Evolutionary conservation across 2,329 filamentous ascomycete genomes (phyloP).

Genomic region (Aureobasidium lini): DNA sequence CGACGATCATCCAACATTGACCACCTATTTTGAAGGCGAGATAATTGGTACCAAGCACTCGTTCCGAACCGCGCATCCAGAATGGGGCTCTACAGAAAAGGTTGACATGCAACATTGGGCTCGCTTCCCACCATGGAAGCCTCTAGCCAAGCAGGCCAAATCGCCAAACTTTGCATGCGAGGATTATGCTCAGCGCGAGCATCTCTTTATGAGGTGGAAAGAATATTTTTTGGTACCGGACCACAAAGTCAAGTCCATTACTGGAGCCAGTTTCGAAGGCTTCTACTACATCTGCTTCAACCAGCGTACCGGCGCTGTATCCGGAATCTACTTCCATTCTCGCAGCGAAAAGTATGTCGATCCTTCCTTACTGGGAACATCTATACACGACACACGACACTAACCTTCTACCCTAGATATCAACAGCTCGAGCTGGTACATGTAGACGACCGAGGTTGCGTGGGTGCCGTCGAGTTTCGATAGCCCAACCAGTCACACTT

Average conservation of each 20-base stretch:
- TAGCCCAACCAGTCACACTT: slow-evolving; percentile 28
- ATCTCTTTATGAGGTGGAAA: slow-evolving; percentile 99
- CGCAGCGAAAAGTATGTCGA: slow-evolving; percentile 87
- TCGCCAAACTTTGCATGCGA: slow-evolving; percentile 49
- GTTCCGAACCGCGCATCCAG: slow-evolving; percentile 83
- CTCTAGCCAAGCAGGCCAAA: slow-evolving; percentile 58
- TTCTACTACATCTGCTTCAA: slow-evolving; percentile 99
- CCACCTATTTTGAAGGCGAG: slow-evolving; percentile 96
- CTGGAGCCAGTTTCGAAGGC: slow-evolving; percentile 91
- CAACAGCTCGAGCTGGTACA: slow-evolving; percentile 90
- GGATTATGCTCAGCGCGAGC: slow-evolving; percentile 70
- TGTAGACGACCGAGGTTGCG: slow-evolving; percentile 75
- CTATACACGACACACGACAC: neutral
- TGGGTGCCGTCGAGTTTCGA: slow-evolving; percentile 80
- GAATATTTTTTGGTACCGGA: slow-evolving; percentile 96
- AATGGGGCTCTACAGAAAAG: slow-evolving; percentile 88
- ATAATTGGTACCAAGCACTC: slow-evolving; percentile 92
- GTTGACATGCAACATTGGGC: slow-evolving; percentile 90
- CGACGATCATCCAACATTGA: slow-evolving; percentile 92
- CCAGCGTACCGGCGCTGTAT: slow-evolving; percentile 76
- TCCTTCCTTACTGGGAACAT: neutral
- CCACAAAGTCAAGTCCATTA: slow-evolving; percentile 83
- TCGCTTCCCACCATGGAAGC: slow-evolving; percentile 79
- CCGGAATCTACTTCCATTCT: slow-evolving; percentile 94
- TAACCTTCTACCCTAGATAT: slow-evolving; percentile 49